phyloP scores from a whole-genome alignment of 805 yeast species.

The Candida sanyiensis region DNA sequence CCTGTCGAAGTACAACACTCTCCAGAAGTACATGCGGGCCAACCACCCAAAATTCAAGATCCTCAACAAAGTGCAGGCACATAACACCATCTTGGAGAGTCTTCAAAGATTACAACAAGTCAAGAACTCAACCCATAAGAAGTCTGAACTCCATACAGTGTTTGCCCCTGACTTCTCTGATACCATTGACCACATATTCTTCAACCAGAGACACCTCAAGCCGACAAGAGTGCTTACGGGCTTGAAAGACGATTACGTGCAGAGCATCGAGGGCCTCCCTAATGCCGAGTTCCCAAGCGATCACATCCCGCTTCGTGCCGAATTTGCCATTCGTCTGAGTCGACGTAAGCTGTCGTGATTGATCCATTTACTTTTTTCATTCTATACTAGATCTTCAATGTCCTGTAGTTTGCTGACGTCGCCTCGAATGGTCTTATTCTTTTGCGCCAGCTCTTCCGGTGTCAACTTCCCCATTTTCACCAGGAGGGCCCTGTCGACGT shows the following conservation, averaged over 20 bases:
- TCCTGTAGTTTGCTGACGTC: conserved; percentile 36
- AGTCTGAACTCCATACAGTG: conserved; percentile 31
- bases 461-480: conserved; percentile 26
- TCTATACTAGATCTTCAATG: conserved; percentile 28
- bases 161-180: conserved; percentile 45
- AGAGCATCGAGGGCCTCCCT: conserved; percentile 41
- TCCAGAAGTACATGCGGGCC: conserved; percentile 8
- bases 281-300: conserved; percentile 49
- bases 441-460: conserved; percentile 15
- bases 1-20: conserved; percentile 24
- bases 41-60: conserved; percentile 25
- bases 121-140: conserved; percentile 4
- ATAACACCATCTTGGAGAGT: conserved; percentile 27
- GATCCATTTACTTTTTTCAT: not conserved
- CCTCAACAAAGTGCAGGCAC: conserved; percentile 26
- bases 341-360: not conserved
- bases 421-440: conserved; percentile 34
- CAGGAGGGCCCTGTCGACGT: conserved; percentile 44
- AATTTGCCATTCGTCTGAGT: conserved; percentile 15
- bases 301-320: conserved; percentile 25
- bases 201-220: conserved; percentile 34
- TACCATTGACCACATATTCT: conserved; percentile 57
- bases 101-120: conserved; percentile 8
- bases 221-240: conserved; percentile 48
- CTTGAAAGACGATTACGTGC: conserved; percentile 31